phyloP scores from a whole-genome alignment of 2,329 filamentous ascomycete genomes.

The Parasarocladium wereldwijsianum region DNA sequence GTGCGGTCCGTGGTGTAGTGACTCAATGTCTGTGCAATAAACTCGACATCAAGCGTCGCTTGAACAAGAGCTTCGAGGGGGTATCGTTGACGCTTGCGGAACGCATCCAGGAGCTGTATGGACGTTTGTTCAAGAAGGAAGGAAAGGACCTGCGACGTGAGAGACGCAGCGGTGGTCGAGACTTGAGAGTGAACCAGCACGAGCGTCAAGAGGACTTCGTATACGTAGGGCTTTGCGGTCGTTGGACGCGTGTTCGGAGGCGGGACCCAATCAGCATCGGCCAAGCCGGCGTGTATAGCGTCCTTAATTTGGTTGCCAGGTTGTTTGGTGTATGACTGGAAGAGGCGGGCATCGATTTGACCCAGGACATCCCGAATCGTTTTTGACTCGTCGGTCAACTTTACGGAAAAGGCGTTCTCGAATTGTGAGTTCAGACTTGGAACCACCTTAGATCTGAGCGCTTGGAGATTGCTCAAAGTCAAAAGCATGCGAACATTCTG shows the following conservation, averaged over 20 bases:
- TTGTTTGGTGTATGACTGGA: constrained; percentile 80
- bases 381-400: constrained; percentile 84
- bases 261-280: constrained; percentile 57
- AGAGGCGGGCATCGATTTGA: constrained; percentile 83
- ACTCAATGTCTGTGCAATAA: constrained; percentile 82
- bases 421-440: constrained; percentile 85
- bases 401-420: constrained; percentile 85
- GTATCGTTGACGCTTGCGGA: constrained; percentile 54
- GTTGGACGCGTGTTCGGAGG: constrained; percentile 41
- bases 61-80: constrained; percentile 79
- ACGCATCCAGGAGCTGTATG: constrained; percentile 65
- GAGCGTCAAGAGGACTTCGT: constrained; percentile 68
- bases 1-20: constrained; percentile 80
- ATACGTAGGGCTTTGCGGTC: constrained; percentile 77
- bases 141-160: constrained; percentile 71
- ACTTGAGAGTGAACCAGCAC: constrained; percentile 89
- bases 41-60: constrained; percentile 93
- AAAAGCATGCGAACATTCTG: constrained; percentile 87
- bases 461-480: constrained; percentile 82
- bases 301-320: constrained; percentile 51
- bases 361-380: constrained; percentile 80
- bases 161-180: constrained; percentile 59
- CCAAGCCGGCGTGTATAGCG: constrained; percentile 62
- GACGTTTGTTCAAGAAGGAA: constrained; percentile 76
- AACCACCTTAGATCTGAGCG: constrained; percentile 67